These are phyloP conservation scores for Talaromyces liani DNA, from an alignment of 495 filamentous ascomycete species.

Conservation along the genomic window DNA sequence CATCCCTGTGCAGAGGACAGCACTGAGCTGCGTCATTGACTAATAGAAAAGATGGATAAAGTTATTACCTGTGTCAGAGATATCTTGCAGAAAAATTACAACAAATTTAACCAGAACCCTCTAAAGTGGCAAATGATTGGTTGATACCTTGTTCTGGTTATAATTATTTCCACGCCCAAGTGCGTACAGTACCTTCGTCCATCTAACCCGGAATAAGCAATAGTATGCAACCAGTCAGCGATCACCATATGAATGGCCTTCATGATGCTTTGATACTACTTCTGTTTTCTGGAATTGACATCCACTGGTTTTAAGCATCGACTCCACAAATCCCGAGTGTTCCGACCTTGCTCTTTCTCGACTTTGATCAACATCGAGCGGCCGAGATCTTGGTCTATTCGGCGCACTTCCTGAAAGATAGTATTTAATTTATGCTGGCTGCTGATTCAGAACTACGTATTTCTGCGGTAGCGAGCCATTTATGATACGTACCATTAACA, in stretches of 20 bases:
- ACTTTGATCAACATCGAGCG: background rate
- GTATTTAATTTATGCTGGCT: background rate
- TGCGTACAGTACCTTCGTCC: background rate
- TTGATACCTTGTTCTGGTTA: too few species aligned
- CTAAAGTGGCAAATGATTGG: too few species aligned
- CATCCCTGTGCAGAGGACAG: background rate
- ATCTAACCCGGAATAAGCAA: background rate
- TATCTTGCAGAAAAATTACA: too few species aligned
- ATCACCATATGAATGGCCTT: background rate
- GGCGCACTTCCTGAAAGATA: too few species aligned
- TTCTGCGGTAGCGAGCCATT: background rate
- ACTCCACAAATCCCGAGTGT: background rate
- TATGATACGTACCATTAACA: background rate
- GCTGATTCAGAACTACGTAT: background rate
- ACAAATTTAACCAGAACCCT: too few species aligned
- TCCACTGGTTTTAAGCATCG: background rate
- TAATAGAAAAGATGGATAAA: background rate
- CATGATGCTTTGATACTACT: background rate
- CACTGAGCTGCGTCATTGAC: background rate
- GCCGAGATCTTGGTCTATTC: background rate
- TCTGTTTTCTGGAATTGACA: too few species aligned
- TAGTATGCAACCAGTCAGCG: background rate
- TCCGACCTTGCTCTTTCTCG: background rate
- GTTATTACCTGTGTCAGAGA: too few species aligned
- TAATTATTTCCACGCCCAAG: too few species aligned